phyloP scores from a whole-genome alignment of 169 alveolate species.

The Plasmodium coatneyi region DNA sequence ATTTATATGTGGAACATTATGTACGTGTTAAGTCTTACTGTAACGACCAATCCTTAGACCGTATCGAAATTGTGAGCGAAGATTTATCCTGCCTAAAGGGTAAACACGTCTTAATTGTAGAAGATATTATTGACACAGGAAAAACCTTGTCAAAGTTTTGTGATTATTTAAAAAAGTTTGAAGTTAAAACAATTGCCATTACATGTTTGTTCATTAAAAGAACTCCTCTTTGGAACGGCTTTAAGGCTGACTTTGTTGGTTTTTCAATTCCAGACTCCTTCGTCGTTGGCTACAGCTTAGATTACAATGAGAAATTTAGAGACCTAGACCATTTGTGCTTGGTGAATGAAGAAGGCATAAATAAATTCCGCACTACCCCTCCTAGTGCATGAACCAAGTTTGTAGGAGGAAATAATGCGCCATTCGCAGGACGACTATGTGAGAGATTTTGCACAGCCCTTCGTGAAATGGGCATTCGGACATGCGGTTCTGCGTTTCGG shows the following conservation, averaged over 20 bases:
- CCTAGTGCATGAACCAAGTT: background rate
- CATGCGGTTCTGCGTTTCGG: background rate
- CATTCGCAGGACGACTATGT: background rate
- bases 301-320: constrained; percentile 76
- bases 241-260: constrained; percentile 84
- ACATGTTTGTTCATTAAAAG: constrained; percentile 68
- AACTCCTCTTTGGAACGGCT: constrained; percentile 77
- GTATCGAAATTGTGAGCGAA: constrained; percentile 75
- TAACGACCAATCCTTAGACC: constrained; percentile 64
- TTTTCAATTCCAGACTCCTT: constrained; percentile 80
- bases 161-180: constrained; percentile 74
- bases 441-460: background rate
- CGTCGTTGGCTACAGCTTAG: constrained; percentile 82
- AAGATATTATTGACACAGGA: constrained; percentile 85
- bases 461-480: background rate
- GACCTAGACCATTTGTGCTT: constrained; percentile 50
- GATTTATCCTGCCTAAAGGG: constrained; percentile 78
- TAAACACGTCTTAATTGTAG: constrained; percentile 83
- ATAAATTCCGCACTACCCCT: background rate
- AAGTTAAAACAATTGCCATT: constrained; percentile 76
- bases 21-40: constrained; percentile 79
- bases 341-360: constrained; percentile 52
- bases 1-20: constrained; percentile 79
- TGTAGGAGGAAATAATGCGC: background rate
- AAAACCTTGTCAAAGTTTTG: constrained; percentile 72